Percentiles rank a stretch among this genome's conserved stretches.
phyloP scores from a whole-genome alignment of 2,329 filamentous ascomycete species.

The Paecilomyces dactylethromorphus region DNA sequence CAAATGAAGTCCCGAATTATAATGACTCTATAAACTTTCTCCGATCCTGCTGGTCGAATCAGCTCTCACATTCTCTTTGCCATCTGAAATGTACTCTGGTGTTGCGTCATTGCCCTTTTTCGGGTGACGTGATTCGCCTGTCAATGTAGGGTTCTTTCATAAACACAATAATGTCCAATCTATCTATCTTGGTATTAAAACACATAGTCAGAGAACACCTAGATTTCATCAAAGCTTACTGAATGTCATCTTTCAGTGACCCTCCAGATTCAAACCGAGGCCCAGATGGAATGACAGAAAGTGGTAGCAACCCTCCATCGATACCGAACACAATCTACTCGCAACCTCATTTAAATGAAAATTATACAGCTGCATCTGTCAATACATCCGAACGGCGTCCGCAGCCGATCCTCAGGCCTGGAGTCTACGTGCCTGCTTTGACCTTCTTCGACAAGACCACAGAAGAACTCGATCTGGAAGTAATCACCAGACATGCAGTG shows the following conservation, averaged over 20 bases:
- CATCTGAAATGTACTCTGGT: neutral
- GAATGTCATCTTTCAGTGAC: neutral
- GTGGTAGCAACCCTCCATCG: neutral
- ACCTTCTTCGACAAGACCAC: slow-evolving; percentile 57
- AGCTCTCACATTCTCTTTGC: neutral
- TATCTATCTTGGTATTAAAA: neutral
- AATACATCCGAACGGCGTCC: neutral
- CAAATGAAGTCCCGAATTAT: neutral
- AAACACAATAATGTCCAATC: neutral
- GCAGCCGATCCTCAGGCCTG: slow-evolving; percentile 17
- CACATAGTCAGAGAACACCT: neutral
- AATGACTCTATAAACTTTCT: neutral
- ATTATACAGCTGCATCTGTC: neutral
- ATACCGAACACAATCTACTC: neutral
- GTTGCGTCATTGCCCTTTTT: neutral
- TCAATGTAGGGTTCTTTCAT: neutral
- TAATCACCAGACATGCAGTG: slow-evolving; percentile 51
- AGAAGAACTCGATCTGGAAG: slow-evolving; percentile 57
- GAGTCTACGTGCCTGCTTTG: slow-evolving; percentile 62
- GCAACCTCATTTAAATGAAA: neutral
- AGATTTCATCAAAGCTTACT: neutral
- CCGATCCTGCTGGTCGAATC: neutral
- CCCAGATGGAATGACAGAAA: neutral
- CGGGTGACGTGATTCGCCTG: neutral
- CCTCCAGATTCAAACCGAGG: neutral